Conservation (phyloP, 768 basidiomycete species). For the Phlebiopsis flavidoalba region DNA sequence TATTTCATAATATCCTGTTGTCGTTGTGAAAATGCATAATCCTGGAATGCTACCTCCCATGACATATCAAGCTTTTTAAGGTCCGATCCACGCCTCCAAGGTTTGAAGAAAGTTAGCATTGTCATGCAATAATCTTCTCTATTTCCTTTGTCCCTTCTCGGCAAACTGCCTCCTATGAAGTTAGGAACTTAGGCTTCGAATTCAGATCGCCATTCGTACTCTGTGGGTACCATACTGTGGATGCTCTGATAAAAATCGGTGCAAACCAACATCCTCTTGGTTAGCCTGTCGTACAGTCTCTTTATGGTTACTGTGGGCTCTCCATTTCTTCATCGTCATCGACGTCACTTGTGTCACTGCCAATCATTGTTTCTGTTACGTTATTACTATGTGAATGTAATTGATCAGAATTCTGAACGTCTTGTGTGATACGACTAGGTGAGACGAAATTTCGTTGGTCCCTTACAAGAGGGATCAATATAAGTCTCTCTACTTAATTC, state of each 20-base stretch:
- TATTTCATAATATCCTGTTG: constrained; percentile 2
- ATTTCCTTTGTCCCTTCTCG: constrained; percentile 22
- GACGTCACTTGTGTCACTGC: too few species aligned
- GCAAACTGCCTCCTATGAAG: constrained; percentile 25
- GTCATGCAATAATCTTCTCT: constrained; percentile 11
- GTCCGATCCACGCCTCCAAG: not conserved
- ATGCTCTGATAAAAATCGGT: constrained; percentile 1
- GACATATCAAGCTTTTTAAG: not conserved
- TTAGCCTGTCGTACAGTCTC: too few species aligned
- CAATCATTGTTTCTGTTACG: too few species aligned
- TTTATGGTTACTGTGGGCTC: too few species aligned
- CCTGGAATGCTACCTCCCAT: not conserved
- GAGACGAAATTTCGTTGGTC: too few species aligned
- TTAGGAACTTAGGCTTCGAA: constrained; percentile 23
- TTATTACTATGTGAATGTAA: too few species aligned
- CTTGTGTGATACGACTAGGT: too few species aligned
- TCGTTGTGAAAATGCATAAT: constrained; percentile 14
- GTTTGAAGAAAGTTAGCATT: constrained; percentile 19
- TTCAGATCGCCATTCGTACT: constrained; percentile 1
- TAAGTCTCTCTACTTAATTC: too few species aligned
- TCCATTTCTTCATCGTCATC: too few species aligned
- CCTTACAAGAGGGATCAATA: not conserved
- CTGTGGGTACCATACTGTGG: constrained; percentile 20
- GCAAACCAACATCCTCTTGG: too few species aligned
- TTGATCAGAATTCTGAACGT: too few species aligned